These are phyloP conservation scores for Trichoderma sp. DNA, from an alignment of 2,329 filamentous ascomycete species.

Conservation along the genomic window DNA sequence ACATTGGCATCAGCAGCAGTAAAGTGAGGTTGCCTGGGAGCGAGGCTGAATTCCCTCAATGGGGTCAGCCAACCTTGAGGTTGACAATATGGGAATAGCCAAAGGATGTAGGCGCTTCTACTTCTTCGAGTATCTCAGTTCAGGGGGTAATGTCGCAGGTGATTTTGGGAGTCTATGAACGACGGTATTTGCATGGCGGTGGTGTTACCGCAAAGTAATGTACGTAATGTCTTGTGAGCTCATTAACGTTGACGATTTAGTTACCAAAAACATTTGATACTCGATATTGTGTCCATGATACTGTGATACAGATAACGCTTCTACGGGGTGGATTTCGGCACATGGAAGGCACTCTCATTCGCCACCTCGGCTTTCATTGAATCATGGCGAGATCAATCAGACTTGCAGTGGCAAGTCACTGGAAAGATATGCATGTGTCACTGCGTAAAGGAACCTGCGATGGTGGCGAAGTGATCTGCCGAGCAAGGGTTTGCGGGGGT, in stretches of 20 bases:
- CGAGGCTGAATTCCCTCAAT: conserved; percentile 32
- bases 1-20: conserved; percentile 35
- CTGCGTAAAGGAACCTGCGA: not conserved
- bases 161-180: not conserved
- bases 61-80: conserved; percentile 30
- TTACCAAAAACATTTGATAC: not conserved
- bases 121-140: not conserved
- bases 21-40: conserved; percentile 31
- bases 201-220: not conserved
- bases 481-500: conserved; percentile 9
- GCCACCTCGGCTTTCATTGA: not conserved
- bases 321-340: not conserved
- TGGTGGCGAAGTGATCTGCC: not conserved
- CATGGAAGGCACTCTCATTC: not conserved
- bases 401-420: not conserved
- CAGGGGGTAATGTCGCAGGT: not conserved
- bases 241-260: not conserved
- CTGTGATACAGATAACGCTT: not conserved
- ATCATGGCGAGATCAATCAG: not conserved
- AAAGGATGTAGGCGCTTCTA: not conserved
- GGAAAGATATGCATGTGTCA: not conserved
- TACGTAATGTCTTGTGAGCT: conserved; percentile 12
- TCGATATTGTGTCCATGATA: no score
- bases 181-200: not conserved
- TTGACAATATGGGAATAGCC: conserved; percentile 30